phyloP scores from a whole-genome alignment of 345 rosid species.

The Salix suchowensis region DNA sequence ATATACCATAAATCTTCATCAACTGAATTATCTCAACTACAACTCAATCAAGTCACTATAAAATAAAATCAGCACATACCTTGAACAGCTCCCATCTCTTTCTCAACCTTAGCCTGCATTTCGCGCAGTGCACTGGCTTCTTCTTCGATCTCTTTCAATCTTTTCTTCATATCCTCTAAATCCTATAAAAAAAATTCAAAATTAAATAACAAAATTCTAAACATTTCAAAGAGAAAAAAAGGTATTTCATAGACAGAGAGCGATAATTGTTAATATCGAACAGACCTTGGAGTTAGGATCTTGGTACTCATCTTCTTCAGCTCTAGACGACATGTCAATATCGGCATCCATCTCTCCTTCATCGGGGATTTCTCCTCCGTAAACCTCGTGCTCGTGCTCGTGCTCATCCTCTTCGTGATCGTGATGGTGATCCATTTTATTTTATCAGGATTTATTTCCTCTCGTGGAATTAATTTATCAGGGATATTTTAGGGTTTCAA shows the following conservation, averaged over 20 bases:
- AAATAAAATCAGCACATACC: conserved; percentile 37
- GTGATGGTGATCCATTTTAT: conserved; percentile 39
- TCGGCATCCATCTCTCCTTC: conserved; percentile 79
- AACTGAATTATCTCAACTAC: not conserved
- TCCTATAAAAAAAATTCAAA: conserved; percentile 42
- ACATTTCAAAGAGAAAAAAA: not conserved
- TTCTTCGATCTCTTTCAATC: conserved; percentile 92
- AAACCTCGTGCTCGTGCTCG: conserved; percentile 80
- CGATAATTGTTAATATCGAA: not conserved
- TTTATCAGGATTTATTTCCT: not conserved
- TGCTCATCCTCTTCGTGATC: conserved; percentile 21
- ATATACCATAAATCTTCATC: not conserved
- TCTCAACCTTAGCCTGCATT: conserved; percentile 99
- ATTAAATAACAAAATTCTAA: not conserved
- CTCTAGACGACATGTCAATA: conserved; percentile 37
- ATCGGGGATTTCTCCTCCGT: conserved; percentile 81
- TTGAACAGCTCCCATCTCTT: conserved; percentile 96
- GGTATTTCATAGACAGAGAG: conserved; percentile 3
- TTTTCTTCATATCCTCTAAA: conserved; percentile 95
- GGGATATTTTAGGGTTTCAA: not conserved
- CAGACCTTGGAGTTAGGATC: conserved; percentile 65
- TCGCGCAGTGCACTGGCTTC: conserved; percentile 98
- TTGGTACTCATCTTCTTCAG: conserved; percentile 48
- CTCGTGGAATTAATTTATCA: not conserved
- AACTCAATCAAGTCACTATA: not conserved